Base-by-base conservation (phyloP, 2,329 filamentous ascomycete genomes). In the Tolypocladium album region DNA sequence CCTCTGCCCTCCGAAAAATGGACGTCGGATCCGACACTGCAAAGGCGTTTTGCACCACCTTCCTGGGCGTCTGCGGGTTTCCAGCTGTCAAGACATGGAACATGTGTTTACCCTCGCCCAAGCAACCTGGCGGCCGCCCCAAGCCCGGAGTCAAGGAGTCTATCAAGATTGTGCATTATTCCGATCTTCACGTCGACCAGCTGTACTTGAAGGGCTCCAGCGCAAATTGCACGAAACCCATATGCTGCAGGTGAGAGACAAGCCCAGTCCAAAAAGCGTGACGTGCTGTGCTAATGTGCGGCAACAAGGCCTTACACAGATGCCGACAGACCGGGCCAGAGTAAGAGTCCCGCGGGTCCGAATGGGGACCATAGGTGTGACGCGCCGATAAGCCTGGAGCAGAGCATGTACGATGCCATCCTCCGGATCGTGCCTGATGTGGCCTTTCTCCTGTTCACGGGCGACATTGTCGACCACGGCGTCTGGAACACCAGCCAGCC, bases 101-200 rank as follows among this genome's bases (percentile, higher is more conserved):
- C 17, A 70, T 83, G 17, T 66, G 67, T 1, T 77, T 83, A 55
- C 78, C 80, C 15, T 71, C 71, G 8, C 65, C 73, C 9, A 77
- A 78, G 61, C 72, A 76, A 9, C 60, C 68, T 20, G 65, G 66
- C 20, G 65, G 61, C 17, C 74, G 78, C 17, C 74, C 77, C 20
- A 50, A 59, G 1, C 71, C 79, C 2, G 81, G 78, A 58, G 75
- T 77, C 3, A 68, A 76, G 67, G 64, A 71, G 6, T 78, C 81
- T 7, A 67, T 84, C 63, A 78, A 80, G 64, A 73, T 86, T 5
- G 80, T 84, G 31, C 83, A 86, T 65, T 81, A 82, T 67, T 83
- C 80, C 15, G 83, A 86, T 63, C 82, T 84, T 50, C 83, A 86
- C 61, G 72, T 86, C 58, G 83, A 86, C 63, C 78, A 76, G 7